phyloP scores from a whole-genome alignment of 208 protist species.

The Porcisia deanei region DNA sequence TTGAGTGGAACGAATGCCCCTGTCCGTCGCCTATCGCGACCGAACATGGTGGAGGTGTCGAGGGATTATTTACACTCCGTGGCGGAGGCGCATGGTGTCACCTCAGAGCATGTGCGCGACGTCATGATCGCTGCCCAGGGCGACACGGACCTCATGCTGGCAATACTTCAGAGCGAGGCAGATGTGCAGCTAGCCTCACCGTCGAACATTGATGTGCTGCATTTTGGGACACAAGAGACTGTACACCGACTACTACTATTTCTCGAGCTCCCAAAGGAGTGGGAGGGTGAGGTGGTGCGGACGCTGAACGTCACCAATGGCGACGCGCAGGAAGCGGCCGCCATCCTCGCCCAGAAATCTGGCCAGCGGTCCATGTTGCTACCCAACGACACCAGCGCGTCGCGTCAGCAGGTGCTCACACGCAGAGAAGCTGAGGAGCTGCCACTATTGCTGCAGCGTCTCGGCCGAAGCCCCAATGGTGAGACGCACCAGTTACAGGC shows the following conservation, averaged over 20 bases:
- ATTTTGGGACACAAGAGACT: conserved; percentile 59
- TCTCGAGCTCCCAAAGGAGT: conserved; percentile 43
- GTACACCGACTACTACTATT: conserved; percentile 60
- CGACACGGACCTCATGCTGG: conserved; percentile 58
- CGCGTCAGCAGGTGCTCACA: conserved; percentile 15
- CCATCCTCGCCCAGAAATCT: conserved; percentile 34
- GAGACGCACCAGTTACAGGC: conserved; percentile 1
- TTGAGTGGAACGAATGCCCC: background rate
- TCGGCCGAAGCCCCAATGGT: conserved; percentile 2
- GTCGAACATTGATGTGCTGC: conserved; percentile 29
- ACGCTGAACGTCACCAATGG: conserved; percentile 69
- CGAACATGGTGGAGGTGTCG: conserved; percentile 43
- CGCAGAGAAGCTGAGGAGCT: conserved; percentile 13
- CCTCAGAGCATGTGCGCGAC: conserved; percentile 51
- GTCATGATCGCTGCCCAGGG: conserved; percentile 60
- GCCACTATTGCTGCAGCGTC: conserved; percentile 7
- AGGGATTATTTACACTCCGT: conserved; percentile 53
- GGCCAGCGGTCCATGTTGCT: conserved; percentile 11
- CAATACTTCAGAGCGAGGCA: conserved; percentile 56
- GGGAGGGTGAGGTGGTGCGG: conserved; percentile 56
- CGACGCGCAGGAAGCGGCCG: conserved; percentile 53
- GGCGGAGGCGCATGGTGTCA: conserved; percentile 38
- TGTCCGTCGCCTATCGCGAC: conserved; percentile 21
- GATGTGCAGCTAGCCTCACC: conserved; percentile 30
- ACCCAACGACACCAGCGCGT: conserved; percentile 8